phyloP scores from a whole-genome alignment of 768 basidiomycete genomes.

The Pholiota conissans region DNA sequence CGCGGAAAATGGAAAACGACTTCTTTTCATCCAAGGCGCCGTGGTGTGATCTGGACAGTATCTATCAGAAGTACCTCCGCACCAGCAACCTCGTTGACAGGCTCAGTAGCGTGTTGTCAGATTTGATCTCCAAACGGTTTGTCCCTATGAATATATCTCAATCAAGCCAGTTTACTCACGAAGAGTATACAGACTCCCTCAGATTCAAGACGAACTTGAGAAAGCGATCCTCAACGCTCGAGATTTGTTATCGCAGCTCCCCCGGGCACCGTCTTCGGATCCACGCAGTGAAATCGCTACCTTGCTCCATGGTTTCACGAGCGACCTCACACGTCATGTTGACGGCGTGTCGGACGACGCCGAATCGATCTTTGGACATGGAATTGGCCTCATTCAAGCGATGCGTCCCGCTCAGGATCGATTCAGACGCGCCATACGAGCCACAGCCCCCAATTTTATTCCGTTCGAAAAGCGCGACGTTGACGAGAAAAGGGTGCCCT shows the following conservation, averaged over 20 bases:
- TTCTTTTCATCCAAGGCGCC: slow-evolving; percentile 55
- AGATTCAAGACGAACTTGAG: slow-evolving; percentile 60
- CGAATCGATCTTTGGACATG: background rate
- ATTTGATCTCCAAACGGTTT: slow-evolving; percentile 62
- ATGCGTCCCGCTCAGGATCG: slow-evolving; percentile 48
- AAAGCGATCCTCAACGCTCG: slow-evolving; percentile 41
- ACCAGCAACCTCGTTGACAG: slow-evolving; percentile 57
- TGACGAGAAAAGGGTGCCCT: slow-evolving; percentile 10
- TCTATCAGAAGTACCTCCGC: slow-evolving; percentile 52
- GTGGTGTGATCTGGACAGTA: slow-evolving; percentile 54
- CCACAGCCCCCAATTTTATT: slow-evolving; percentile 57
- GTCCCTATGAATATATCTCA: slow-evolving; percentile 6
- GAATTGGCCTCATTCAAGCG: slow-evolving; percentile 49
- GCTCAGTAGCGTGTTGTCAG: slow-evolving; percentile 60
- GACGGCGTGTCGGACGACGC: slow-evolving; percentile 52
- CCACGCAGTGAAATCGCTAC: slow-evolving; percentile 56
- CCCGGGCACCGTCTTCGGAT: slow-evolving; percentile 54
- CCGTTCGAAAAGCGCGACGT: slow-evolving; percentile 38
- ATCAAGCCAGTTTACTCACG: slow-evolving; percentile 28
- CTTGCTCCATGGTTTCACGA: slow-evolving; percentile 46
- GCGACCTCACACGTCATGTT: slow-evolving; percentile 43
- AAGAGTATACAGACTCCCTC: slow-evolving; percentile 51
- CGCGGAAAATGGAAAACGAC: slow-evolving; percentile 52
- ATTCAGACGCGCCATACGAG: slow-evolving; percentile 49
- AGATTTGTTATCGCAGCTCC: slow-evolving; percentile 30